Evolutionary conservation across 2,329 filamentous ascomycete genomes (phyloP), one percentile per base, ranked within the genome.

Genomic region (Beauveria pseudobassiana): DNA sequence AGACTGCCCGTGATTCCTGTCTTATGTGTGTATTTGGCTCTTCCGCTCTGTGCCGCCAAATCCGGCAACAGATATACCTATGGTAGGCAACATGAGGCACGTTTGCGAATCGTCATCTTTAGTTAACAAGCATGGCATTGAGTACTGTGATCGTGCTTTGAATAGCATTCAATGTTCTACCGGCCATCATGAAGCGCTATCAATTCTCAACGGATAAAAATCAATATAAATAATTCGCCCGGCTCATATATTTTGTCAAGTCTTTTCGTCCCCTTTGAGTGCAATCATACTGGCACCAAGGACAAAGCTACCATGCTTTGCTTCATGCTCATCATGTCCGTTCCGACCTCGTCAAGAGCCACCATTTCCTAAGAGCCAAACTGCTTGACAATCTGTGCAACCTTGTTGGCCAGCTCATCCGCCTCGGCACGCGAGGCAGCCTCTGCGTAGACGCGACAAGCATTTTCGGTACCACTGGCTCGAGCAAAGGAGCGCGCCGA

Each of bases 381-480:
- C 68, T 87, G 83, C 74, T 87, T 85, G 63, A 95, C 87, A 64
- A 92, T 85, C 66, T 85, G 82, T 18, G 88, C 87, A 53, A 98
- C 91, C 73, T 91, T 90, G 69, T 87, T 87, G 62, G 93, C 91
- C 65, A 98, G 82, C 74, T 96, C 92, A 69, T 97, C 93, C 1
- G 93, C 92, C 75, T 98, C 93, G 18, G 87, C 89, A 65, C 90
- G 86, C 52, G 90, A 95, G 43, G 90, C 90, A 4, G 95, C 95
- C 77, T 99, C 95, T 8, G 93, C 93, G 72, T 99, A 99, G 22
- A 99, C 93, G 65, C 95, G 85, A 68, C 96, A 93, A 2, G 92
- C 93, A 74, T 99, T 96, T 75, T 99, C 95, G 0, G 95, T 99
- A 34, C 95, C 95, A 66, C 89, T 95, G 43, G 95, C 92, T 68